Evolutionary conservation across 345 rosid genomes (phyloP).

Genomic region (Hibiscus trionum): DNA sequence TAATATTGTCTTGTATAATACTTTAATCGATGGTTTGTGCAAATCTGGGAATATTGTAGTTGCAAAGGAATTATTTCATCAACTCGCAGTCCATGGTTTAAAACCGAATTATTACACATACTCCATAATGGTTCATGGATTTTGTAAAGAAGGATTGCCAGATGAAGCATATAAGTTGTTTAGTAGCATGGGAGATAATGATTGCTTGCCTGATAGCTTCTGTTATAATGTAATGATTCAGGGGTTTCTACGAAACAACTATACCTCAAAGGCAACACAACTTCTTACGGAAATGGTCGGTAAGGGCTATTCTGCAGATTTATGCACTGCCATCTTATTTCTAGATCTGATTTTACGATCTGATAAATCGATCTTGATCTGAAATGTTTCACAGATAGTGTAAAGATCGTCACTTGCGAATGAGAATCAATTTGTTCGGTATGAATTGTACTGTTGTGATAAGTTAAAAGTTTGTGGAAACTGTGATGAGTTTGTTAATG

Average conservation of each 20-base stretch:
- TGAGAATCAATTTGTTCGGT: background rate
- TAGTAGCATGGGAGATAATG: background rate
- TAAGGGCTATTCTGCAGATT: background rate
- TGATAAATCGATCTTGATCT: background rate
- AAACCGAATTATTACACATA: background rate
- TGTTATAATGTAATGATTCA: background rate
- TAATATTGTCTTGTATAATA: background rate
- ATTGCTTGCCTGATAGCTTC: background rate
- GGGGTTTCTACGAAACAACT: background rate
- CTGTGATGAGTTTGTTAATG: background rate
- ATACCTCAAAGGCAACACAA: background rate
- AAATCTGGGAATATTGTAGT: background rate
- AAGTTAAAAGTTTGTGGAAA: background rate
- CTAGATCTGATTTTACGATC: background rate
- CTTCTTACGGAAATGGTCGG: background rate
- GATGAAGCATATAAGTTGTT: background rate
- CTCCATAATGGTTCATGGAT: background rate
- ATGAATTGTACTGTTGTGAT: background rate
- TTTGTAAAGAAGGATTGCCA: background rate
- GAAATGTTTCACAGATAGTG: background rate
- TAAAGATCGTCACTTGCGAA: background rate
- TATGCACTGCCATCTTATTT: background rate
- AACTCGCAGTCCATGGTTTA: background rate
- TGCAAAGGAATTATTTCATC: background rate
- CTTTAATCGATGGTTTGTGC: background rate